A percentile compares a stretch with the other conserved stretches of the same genome.
Evolutionary conservation across 2,329 filamentous ascomycete species (phyloP).

Genomic region (Monilinia aucupariae): DNA sequence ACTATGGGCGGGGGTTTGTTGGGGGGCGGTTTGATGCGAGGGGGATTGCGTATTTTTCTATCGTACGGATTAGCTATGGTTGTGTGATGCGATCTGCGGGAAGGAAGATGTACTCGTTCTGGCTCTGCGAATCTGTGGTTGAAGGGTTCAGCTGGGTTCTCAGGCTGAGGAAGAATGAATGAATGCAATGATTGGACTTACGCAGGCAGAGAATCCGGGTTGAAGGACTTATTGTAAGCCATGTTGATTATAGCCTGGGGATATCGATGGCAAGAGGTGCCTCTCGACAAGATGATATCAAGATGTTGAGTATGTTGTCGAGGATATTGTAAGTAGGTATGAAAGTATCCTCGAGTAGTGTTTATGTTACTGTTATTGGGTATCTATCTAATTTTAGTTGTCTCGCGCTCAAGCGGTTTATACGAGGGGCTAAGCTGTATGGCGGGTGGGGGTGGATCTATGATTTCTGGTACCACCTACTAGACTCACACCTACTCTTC

Average conservation of each 20-base stretch:
- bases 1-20: not conserved
- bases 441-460: not conserved
- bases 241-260: conserved; percentile 45
- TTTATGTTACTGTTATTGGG: too few relatives aligned
- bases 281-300: too few relatives aligned
- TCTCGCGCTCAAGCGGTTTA: too few relatives aligned
- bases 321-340: too few relatives aligned
- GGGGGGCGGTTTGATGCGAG: not conserved
- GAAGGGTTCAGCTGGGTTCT: conserved; percentile 19
- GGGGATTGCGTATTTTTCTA: conserved; percentile 15
- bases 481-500: too few relatives aligned
- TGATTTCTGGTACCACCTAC: not conserved
- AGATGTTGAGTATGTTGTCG: too few relatives aligned
- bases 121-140: conserved; percentile 47
- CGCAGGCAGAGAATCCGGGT: conserved; percentile 92
- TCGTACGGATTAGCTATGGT: not conserved
- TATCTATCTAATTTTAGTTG: too few relatives aligned
- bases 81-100: not conserved
- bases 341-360: too few relatives aligned
- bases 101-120: conserved; percentile 37
- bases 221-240: conserved; percentile 92
- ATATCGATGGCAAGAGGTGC: not conserved
- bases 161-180: conserved; percentile 11
- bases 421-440: too few relatives aligned
- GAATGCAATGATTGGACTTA: conserved; percentile 50